phyloP scores from a whole-genome alignment of 2,329 filamentous ascomycete genomes.

The Pezicula radicicola region DNA sequence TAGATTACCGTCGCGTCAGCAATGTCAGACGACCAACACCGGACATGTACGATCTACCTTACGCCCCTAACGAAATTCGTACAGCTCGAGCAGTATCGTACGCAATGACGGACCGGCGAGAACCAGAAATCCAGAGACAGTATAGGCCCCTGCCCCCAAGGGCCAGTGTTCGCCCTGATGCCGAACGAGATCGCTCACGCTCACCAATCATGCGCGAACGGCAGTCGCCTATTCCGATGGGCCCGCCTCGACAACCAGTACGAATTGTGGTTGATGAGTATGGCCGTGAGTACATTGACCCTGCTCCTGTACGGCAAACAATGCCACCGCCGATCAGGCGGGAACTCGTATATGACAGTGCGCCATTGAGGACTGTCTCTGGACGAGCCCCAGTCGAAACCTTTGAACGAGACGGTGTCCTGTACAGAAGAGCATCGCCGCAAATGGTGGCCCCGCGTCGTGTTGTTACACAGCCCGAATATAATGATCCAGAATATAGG shows the following conservation, averaged over 20 bases:
- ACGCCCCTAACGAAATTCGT: constrained; percentile 18
- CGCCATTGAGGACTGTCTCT: constrained; percentile 23
- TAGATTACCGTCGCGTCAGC: constrained; percentile 18
- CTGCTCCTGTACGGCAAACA: constrained; percentile 49
- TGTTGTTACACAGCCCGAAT: constrained; percentile 62
- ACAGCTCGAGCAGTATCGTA: constrained; percentile 22
- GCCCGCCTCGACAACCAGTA: constrained; percentile 45
- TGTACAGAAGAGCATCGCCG: constrained; percentile 50
- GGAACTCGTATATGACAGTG: constrained; percentile 64
- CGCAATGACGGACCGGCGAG: constrained; percentile 21
- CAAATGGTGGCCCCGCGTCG: constrained; percentile 47
- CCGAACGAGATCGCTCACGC: constrained; percentile 44
- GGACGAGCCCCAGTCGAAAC: constrained; percentile 20
- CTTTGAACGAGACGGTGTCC: constrained; percentile 25
- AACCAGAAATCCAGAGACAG: constrained; percentile 32
- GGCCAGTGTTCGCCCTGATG: constrained; percentile 46
- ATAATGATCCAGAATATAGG: constrained; percentile 43
- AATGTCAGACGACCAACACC: constrained; percentile 24
- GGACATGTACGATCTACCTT: constrained; percentile 20
- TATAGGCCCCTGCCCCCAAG: constrained; percentile 44
- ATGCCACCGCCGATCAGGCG: constrained; percentile 46
- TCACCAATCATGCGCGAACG: constrained; percentile 44
- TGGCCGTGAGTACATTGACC: constrained; percentile 75
- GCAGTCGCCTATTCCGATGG: constrained; percentile 43
- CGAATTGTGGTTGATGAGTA: constrained; percentile 79